Evolutionary conservation across 2,329 filamentous ascomycete genomes (phyloP).

Genomic region (Penicillium sp.): DNA sequence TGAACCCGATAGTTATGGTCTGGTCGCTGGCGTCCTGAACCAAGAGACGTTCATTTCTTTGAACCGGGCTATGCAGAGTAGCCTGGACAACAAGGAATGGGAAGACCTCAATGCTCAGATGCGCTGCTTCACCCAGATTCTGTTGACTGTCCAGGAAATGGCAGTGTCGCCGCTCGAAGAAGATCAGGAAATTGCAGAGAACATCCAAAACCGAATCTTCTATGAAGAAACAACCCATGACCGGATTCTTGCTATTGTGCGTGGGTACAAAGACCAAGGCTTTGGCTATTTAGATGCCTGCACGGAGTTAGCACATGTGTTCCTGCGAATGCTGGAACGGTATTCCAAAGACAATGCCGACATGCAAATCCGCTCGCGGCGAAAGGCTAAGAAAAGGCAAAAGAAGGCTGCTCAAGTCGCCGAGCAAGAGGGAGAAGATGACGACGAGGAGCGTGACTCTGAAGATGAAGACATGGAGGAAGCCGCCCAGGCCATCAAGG

Average conservation of each 20-base stretch:
- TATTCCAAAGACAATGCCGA: constrained; percentile 95
- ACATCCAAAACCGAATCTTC: constrained; percentile 94
- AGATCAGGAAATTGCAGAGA: constrained; percentile 97
- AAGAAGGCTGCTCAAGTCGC: constrained; percentile 42
- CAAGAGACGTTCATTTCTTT: constrained; percentile 93
- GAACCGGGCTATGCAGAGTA: constrained; percentile 75
- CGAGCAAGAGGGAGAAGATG: constrained; percentile 53
- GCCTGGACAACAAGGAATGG: constrained; percentile 82
- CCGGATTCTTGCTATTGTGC: constrained; percentile 72
- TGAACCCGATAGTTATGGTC: constrained; percentile 72
- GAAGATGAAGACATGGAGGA: constrained; percentile 72
- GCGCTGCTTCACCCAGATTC: constrained; percentile 91
- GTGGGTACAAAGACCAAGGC: constrained; percentile 88
- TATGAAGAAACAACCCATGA: constrained; percentile 97
- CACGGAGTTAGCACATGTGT: constrained; percentile 88
- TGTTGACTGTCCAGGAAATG: constrained; percentile 93
- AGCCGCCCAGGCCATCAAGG: constrained; percentile 68
- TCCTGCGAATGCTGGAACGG: constrained; percentile 83
- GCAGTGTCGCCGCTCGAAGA: constrained; percentile 77
- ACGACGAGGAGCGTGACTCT: constrained; percentile 57
- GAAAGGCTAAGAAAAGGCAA: constrained; percentile 70
- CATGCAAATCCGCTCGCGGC: constrained; percentile 83
- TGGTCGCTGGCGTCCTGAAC: constrained; percentile 85
- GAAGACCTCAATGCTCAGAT: constrained; percentile 81
- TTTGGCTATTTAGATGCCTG: constrained; percentile 90